Evolutionary conservation across 371 early-diverging fungal species (phyloP).

Genomic region (Saksenaea vasiformis): DNA sequence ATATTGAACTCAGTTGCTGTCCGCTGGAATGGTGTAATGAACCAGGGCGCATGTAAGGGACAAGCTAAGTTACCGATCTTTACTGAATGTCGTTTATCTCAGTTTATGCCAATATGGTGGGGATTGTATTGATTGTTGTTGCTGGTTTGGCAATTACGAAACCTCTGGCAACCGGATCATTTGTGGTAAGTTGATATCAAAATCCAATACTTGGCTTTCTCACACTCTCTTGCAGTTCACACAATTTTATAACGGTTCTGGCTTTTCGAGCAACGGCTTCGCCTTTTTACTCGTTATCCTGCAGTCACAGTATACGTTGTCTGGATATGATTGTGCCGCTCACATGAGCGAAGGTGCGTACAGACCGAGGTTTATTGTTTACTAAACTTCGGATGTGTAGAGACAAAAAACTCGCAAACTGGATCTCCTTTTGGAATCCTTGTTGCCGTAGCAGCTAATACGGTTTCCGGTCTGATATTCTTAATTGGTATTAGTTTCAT

Average conservation of each 20-base stretch:
- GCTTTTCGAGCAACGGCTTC: conserved; percentile 49
- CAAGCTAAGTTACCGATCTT: background rate
- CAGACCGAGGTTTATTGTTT: background rate
- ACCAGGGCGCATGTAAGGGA: conserved; percentile 52
- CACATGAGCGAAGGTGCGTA: conserved; percentile 65
- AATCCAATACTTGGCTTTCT: background rate
- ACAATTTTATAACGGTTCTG: conserved; percentile 55
- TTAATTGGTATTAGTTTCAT: conserved; percentile 58
- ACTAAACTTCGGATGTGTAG: conserved; percentile 17
- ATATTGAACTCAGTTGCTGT: conserved; percentile 58
- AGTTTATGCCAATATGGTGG: conserved; percentile 52
- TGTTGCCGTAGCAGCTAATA: conserved; percentile 59
- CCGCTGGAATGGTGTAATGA: conserved; percentile 50
- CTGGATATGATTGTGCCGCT: conserved; percentile 74
- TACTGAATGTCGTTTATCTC: background rate
- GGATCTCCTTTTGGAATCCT: conserved; percentile 66
- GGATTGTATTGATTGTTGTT: conserved; percentile 55
- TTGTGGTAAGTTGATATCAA: conserved; percentile 27
- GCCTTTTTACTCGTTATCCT: conserved; percentile 60
- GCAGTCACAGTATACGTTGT: conserved; percentile 66
- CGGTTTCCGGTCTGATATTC: conserved; percentile 57
- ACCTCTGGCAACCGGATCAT: conserved; percentile 36
- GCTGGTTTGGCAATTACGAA: conserved; percentile 50
- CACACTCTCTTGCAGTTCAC: conserved; percentile 32
- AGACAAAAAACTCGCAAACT: conserved; percentile 63